Conservation (phyloP, 2,329 filamentous ascomycete genomes). For the Parastagonospora nodorum region DNA sequence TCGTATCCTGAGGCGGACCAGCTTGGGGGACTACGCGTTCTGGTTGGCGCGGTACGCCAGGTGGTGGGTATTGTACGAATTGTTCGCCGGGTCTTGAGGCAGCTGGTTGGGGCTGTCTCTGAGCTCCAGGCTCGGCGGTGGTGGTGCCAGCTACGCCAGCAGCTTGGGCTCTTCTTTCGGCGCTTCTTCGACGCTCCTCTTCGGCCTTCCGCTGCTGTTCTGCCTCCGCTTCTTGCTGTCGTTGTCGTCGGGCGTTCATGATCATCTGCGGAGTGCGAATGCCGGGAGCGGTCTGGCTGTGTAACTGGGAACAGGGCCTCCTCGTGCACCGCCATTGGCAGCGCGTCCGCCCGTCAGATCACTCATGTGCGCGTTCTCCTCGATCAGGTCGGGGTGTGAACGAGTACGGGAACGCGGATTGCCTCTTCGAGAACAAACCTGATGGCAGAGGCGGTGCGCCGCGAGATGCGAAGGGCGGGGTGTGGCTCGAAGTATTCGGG, state of each 20-base stretch:
- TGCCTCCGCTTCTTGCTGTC: conserved; percentile 56
- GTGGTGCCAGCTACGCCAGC: conserved; percentile 55
- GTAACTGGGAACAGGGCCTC: conserved; percentile 61
- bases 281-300: conserved; percentile 56
- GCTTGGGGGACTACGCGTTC: conserved; percentile 32
- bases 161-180: conserved; percentile 65
- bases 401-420: conserved; percentile 77
- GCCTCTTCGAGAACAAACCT: conserved; percentile 92
- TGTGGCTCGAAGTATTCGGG: conserved; percentile 46
- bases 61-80: conserved; percentile 31
- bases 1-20: conserved; percentile 29
- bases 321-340: conserved; percentile 63
- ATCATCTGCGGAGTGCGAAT: conserved; percentile 88
- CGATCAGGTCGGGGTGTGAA: conserved; percentile 84
- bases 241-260: conserved; percentile 82
- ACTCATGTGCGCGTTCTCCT: conserved; percentile 92
- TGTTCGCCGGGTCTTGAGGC: conserved; percentile 34
- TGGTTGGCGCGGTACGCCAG: conserved; percentile 35
- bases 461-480: conserved; percentile 73
- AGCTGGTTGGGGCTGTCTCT: conserved; percentile 34
- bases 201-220: conserved; percentile 60
- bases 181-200: conserved; percentile 57
- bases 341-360: conserved; percentile 70
- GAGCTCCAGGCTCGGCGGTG: conserved; percentile 35
- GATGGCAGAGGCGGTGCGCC: conserved; percentile 85